phyloP scores from a whole-genome alignment of 1,139 yeast species.

The Magnusiomyces paraingens region DNA sequence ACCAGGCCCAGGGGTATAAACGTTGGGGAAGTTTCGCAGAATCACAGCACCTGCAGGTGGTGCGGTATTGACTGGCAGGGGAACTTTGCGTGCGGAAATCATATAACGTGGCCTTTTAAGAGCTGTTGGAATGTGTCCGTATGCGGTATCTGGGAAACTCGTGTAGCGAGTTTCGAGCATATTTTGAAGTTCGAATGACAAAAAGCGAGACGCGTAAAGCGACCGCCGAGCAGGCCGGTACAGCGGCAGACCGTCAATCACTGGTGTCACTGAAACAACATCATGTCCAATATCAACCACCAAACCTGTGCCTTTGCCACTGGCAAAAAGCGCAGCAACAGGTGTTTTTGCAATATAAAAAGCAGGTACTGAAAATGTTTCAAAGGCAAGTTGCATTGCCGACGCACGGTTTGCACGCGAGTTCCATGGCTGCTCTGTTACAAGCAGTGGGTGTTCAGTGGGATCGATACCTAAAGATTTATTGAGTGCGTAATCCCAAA shows the following conservation, averaged over 20 bases:
- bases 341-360: conserved; percentile 80
- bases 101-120: conserved; percentile 33
- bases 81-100: conserved; percentile 28
- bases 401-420: conserved; percentile 59
- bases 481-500: conserved; percentile 35
- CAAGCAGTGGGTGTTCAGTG: conserved; percentile 64
- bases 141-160: conserved; percentile 4
- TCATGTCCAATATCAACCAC: conserved; percentile 93
- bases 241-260: conserved; percentile 85
- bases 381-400: conserved; percentile 71
- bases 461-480: conserved; percentile 47
- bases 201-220: conserved; percentile 34
- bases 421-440: conserved; percentile 88
- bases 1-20: conserved; percentile 18
- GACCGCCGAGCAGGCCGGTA: conserved; percentile 39
- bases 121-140: conserved; percentile 12
- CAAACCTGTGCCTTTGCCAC: conserved; percentile 89
- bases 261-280: conserved; percentile 79
- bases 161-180: conserved; percentile 18
- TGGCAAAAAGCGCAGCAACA: conserved; percentile 86
- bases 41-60: conserved; percentile 24
- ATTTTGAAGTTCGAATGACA: conserved; percentile 28
- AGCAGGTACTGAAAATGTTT: conserved; percentile 72
- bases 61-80: conserved; percentile 10
- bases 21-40: conserved; percentile 35